Conservation (phyloP, 2,329 filamentous ascomycete genomes). For the Neospermospora avenae region DNA sequence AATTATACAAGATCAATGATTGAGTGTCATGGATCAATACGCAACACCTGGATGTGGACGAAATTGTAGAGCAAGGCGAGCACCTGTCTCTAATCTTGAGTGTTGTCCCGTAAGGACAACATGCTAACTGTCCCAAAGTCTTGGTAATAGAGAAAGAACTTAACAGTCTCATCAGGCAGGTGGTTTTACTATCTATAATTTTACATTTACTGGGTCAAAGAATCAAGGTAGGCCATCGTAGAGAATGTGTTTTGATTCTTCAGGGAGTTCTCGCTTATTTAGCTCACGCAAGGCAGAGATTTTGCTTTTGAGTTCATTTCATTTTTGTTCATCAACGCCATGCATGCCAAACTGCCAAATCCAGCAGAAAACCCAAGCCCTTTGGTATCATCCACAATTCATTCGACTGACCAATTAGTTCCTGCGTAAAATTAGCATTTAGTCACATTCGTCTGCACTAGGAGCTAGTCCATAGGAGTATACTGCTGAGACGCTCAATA, state of each 20-base stretch:
- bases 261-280: constrained; percentile 5
- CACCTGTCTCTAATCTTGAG: no score
- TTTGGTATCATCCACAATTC: constrained; percentile 8
- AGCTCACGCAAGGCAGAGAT: constrained; percentile 3
- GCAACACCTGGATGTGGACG: no score
- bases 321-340: constrained; percentile 18
- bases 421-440: no score
- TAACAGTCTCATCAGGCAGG: constrained; percentile 93
- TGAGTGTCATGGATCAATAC: no score
- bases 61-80: no score
- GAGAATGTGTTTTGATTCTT: constrained; percentile 1
- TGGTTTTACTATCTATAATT: no score
- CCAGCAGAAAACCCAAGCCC: constrained; percentile 10
- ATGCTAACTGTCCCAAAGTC: not conserved
- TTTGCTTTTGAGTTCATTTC: constrained; percentile 19
- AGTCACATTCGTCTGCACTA: no score
- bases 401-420: no score
- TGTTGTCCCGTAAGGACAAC: no score
- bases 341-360: constrained; percentile 16
- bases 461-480: no score
- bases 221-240: not conserved
- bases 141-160: constrained; percentile 47
- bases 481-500: no score
- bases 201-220: not conserved
- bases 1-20: no score